A percentile compares a stretch with the other conserved stretches of the same genome.
Conservation (phyloP, 164 flowering plant species). For the Berberis thunbergii region DNA sequence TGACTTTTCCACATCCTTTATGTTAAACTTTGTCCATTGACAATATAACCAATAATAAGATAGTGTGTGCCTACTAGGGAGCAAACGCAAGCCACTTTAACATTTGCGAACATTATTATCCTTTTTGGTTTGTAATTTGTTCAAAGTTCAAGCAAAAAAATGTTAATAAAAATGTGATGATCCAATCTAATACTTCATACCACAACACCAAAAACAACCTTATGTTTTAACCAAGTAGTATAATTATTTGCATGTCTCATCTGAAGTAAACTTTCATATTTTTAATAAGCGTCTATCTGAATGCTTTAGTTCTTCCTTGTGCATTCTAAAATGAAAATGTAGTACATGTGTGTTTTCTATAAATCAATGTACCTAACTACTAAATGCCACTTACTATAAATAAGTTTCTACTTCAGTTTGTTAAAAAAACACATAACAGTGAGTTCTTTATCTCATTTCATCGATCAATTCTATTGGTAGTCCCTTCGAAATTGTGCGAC, state of each 20-base stretch:
- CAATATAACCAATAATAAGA: neutral
- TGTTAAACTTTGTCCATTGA: constrained; percentile 2
- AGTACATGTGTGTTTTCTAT: neutral
- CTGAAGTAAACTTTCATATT: neutral
- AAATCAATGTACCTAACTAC: neutral
- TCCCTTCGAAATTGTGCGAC: neutral
- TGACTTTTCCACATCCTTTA: neutral
- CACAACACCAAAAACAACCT: neutral
- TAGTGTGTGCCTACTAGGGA: neutral
- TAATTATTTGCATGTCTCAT: neutral
- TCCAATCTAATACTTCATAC: neutral
- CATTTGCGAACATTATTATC: neutral
- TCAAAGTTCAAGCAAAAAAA: neutral
- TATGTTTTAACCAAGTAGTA: neutral
- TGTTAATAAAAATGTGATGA: neutral
- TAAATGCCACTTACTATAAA: neutral
- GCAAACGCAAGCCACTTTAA: neutral
- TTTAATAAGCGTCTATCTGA: neutral
- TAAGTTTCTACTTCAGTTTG: neutral
- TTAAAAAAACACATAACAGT: neutral
- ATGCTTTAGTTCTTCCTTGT: neutral
- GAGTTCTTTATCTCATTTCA: neutral
- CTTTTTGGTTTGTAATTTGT: neutral
- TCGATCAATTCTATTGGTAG: neutral
- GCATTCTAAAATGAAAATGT: neutral